These are phyloP conservation scores for Fusarium sp. DNA, from an alignment of 2,329 filamentous ascomycete genomes.

Conservation along the genomic window DNA sequence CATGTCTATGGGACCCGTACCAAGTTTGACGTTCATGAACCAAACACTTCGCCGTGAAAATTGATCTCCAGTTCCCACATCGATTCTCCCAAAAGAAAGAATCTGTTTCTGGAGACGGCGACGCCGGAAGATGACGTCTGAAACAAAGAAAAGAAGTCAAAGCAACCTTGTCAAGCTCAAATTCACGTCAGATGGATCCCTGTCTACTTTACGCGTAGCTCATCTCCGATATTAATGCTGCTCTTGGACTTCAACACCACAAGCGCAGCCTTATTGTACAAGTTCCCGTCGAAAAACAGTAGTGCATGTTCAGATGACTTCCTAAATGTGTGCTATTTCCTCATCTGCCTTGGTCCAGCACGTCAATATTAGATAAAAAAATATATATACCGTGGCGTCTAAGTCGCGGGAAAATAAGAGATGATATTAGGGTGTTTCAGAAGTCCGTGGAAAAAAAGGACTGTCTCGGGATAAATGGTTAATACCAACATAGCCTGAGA, in stretches of 20 bases:
- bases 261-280: background rate
- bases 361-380: background rate
- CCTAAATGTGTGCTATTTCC: background rate
- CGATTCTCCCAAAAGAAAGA: background rate
- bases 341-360: background rate
- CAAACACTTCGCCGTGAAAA: background rate
- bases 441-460: conserved; percentile 5
- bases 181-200: conserved; percentile 44
- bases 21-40: background rate
- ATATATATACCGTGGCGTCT: conserved; percentile 5
- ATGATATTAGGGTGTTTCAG: conserved; percentile 41
- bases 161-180: conserved; percentile 41
- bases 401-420: conserved; percentile 2
- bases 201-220: conserved; percentile 36
- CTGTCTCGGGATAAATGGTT: conserved; percentile 24
- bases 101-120: conserved; percentile 31
- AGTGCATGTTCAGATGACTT: background rate
- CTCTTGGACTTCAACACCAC: conserved; percentile 3
- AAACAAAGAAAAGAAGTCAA: conserved; percentile 31
- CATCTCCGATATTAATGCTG: conserved; percentile 44
- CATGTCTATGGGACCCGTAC: background rate
- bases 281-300: background rate
- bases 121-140: conserved; percentile 43
- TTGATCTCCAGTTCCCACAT: background rate
- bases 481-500: background rate